Base-by-base conservation (phyloP, 2,329 filamentous ascomycete species). In the Pseudocercospora macadamiae region DNA sequence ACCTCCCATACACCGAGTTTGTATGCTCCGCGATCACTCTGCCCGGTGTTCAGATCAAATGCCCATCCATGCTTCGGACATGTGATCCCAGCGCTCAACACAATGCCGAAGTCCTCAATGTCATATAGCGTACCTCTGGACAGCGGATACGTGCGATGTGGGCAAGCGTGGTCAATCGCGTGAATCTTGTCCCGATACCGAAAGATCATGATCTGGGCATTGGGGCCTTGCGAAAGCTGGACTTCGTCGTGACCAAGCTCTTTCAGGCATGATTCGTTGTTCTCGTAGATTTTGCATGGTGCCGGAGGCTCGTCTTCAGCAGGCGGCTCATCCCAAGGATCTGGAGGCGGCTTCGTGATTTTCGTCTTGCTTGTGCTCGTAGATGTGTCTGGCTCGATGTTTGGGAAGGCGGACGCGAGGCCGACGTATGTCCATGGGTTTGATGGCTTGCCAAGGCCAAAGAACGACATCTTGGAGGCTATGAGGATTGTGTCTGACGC, bases 61-160 rank as follows among this genome's bases (percentile, higher is more conserved):
- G 86, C 87, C 88, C 88, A 90, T 3, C 79, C 83, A 61, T 90
- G 87, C 62, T 89, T 89, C 0, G 87, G 86, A 70, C 88, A 90
- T 0, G 80, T 82, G 3, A 90, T 74, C 0, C 86, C 88, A 0
- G 84, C 80, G 55, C 85, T 87, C 5, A 88, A 71, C 3, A 81
- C 77, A 2, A 88, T 75, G 0, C 88, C 87, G 68, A 89, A 90
- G 60, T 90, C 88, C 64, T 90, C 88, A 65, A 90, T 89, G 54
- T 90, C 88, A 58, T 89, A 89, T 0, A 86, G 77, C 0, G 74
- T 81, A 0, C 85, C 86, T 42, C 83, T 79, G 0, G 86, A 88
- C 1, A 90, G 78, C 0, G 88, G 87, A 57, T 83, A 90, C 0
- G 86, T 82, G 1, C 83, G 85, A 65, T 90, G 88, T 1, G 88